Evolutionary conservation across 257 asterid species (phyloP).

Genomic region (Solanum tarijense): DNA sequence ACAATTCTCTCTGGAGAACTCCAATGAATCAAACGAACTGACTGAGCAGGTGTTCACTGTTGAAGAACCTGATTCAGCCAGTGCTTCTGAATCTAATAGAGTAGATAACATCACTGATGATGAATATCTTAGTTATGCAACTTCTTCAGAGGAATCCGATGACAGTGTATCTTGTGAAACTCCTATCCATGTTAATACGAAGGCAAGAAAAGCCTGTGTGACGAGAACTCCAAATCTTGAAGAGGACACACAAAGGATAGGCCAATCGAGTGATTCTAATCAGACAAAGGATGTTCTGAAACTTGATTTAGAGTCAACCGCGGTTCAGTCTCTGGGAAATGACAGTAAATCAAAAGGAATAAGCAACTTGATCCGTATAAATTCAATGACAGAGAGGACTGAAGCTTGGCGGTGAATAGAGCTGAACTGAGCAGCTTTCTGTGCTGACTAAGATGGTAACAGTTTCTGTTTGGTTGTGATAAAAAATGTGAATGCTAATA

Average conservation of each 20-base stretch:
- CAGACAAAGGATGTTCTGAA: constrained; percentile 15
- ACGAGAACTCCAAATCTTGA: constrained; percentile 1
- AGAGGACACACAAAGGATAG: constrained; percentile 12
- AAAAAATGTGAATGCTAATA: constrained; percentile 1
- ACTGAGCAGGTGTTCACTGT: constrained; percentile 10
- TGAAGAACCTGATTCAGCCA: constrained; percentile 33
- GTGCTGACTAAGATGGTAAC: constrained; percentile 1
- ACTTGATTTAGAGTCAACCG: constrained; percentile 12
- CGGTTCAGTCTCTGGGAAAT: constrained; percentile 17
- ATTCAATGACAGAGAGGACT: constrained; percentile 54
- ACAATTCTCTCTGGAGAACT: constrained; percentile 12
- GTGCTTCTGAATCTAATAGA: constrained; percentile 28
- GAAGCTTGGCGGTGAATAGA: constrained; percentile 74
- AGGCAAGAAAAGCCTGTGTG: constrained; percentile 12
- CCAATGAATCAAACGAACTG: constrained; percentile 21
- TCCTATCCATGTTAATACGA: constrained; percentile 7
- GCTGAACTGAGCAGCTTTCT: not conserved
- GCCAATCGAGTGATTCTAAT: constrained; percentile 28
- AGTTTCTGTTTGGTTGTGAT: constrained; percentile 9
- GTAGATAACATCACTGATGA: constrained; percentile 35
- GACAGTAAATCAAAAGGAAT: constrained; percentile 45
- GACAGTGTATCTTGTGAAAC: constrained; percentile 28
- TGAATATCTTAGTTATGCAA: constrained; percentile 38
- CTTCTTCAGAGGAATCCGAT: constrained; percentile 54
- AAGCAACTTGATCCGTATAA: constrained; percentile 73